Evolutionary conservation across 108 stramenopile genomes (phyloP), one percentile per base, ranked within the genome.

Genomic region (Nannochloropsis salina): DNA sequence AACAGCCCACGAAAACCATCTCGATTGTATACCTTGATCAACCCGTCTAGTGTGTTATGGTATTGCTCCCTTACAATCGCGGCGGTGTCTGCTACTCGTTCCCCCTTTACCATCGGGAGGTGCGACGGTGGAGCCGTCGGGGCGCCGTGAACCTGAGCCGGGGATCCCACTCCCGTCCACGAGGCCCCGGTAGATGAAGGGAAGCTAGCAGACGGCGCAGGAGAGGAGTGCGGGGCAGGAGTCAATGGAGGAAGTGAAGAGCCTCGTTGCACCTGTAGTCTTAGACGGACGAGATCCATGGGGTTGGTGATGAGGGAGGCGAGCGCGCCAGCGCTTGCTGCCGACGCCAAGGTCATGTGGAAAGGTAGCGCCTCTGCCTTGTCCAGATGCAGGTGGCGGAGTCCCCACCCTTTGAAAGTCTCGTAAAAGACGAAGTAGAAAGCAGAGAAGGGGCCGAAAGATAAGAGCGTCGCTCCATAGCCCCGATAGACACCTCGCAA

Each of bases 371-470:
- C 44, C 89, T 22, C 45, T 1, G 31, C 45, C 12, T 15, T 1
- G 61, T 15, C 6, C 2, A 74, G 82, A 5, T 11, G 44, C 40
- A 81, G 22, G 22, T n/a, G 31, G 40, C 22, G 20, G 22, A 40
- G 22, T 20, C 40, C 40, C 81, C 81, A 81, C 81, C 31, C 42
- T 87, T 96, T 97, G 84, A 94, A 90, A 83, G 92, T 86, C 88
- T 99, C 99, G 91, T 98, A 99, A 61, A 96, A 93, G 43, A 93
- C 90, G 92, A 98, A 99, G 87, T 98, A 98, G 43, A 98, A 80
- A 10, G 95, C 96, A n/a, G 95, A 96, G 90, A 95, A 98, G 12
- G 98, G 95, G 22, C 98, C 99, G 88, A 97, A 99, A 12, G 96
- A 96, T 43, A 91, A 86, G 80, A 99, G 86, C 9, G 99, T 99